Base-by-base conservation (phyloP, 805 yeast species). In the Ogataea paraovalis region DNA sequence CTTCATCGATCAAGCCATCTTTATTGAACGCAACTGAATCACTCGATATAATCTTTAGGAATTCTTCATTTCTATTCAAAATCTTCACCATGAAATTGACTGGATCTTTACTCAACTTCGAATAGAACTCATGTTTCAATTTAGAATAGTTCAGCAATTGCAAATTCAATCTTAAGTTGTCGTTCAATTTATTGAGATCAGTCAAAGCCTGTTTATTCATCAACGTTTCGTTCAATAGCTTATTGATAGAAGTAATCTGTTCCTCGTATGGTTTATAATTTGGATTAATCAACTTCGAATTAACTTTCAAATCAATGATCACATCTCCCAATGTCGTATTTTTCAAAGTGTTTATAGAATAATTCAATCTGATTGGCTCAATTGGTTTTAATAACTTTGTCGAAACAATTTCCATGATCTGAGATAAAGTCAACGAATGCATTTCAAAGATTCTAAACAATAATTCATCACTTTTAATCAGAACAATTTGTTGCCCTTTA, bases 11-110 rank as follows among this genome's bases (percentile, higher is more conserved):
- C 10, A 44, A 39, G 20, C 67, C 69, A 25, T 60, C 63, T 20
- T 55, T 54, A n/a, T 66, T 68, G 44, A 56, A 61, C 2, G 68
- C 60, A 47, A 68, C 61, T 23, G 71, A 65, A 54, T 94, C 98
- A 54, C 96, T 90, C 50, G 89, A 79, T 53, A 94, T 74, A 13
- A 92, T 86, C 68, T 86, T 90, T 60, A 94, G 74, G 42, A 92
- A 87, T 50, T 89, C 87, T 14, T 89, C 74, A 65, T 94, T 96
- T 39, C 89, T 83, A 39, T 82, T 85, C 51, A 83, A 72, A 78
- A 96, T 87, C 44, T 80, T 75, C 46, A 83, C 73, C 55, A 94
- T 69, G 57, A 89, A 87, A 21, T 75, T 75, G 3, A 82, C 84
- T 0, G 99, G 98, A 59, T 91, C 82, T 41, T 83, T 75, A 37